Evolutionary conservation across 1,139 yeast species (phyloP).

Genomic region (Arxiozyma bovina): DNA sequence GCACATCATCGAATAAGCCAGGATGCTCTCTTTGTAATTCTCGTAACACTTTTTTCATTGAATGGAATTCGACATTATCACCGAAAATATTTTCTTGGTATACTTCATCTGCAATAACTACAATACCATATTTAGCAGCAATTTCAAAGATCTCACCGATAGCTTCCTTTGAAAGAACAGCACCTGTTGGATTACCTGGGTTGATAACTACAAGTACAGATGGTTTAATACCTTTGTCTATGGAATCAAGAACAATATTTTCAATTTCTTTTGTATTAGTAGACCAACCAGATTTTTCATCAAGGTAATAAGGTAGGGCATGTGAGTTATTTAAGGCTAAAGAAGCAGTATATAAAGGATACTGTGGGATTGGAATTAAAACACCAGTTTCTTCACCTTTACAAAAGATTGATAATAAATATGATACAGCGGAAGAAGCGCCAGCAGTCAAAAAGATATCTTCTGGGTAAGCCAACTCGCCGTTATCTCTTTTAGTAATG

Average conservation of each 20-base stretch:
- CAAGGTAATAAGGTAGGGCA: constrained; percentile 79
- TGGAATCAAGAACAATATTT: constrained; percentile 43
- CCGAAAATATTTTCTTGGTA: constrained; percentile 82
- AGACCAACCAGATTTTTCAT: constrained; percentile 78
- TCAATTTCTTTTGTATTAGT: constrained; percentile 64
- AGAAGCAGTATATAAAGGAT: constrained; percentile 91
- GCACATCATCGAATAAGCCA: constrained; percentile 59
- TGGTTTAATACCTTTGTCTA: constrained; percentile 49
- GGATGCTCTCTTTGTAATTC: constrained; percentile 48
- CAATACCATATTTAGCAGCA: constrained; percentile 78
- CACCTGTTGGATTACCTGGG: constrained; percentile 98
- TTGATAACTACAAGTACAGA: constrained; percentile 85
- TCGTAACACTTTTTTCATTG: constrained; percentile 60
- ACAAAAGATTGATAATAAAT: constrained; percentile 62
- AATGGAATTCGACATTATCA: constrained; percentile 46
- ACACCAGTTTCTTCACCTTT: constrained; percentile 67
- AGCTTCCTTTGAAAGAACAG: constrained; percentile 56
- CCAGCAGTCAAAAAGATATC: constrained; percentile 83
- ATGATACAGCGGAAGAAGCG: constrained; percentile 84
- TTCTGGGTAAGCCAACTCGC: constrained; percentile 53
- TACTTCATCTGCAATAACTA: constrained; percentile 95
- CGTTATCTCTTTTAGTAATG: constrained; percentile 62
- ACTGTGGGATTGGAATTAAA: constrained; percentile 93
- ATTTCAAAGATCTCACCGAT: constrained; percentile 64
- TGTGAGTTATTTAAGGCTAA: constrained; percentile 73